Base-by-base conservation (phyloP, 2,329 filamentous ascomycete genomes). In the Arthrobotrys pseudoclavata region DNA sequence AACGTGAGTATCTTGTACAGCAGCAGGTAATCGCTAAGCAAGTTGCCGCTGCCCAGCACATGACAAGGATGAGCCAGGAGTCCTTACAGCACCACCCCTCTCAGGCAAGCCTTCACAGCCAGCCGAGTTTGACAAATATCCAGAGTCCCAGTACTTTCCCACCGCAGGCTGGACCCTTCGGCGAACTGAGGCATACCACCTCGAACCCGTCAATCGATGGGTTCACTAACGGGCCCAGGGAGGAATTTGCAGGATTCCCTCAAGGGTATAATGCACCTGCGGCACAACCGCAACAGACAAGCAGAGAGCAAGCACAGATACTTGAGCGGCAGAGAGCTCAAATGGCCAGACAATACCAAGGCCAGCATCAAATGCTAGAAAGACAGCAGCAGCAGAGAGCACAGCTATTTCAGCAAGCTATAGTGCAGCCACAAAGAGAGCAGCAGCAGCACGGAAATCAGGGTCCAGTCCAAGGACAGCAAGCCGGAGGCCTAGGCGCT, bases 101-200 rank as follows among this genome's bases (percentile, higher is more conserved):
- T 82, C 93, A 93, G 7, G 95, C 98, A 81, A 98, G 95, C 82
- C 87, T 99, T 75, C 96, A 99, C 82, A 97, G 94, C 83, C 96
- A 99, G 84, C 95, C 95, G 22, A 98, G 95, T 84, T 97, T 96
- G 83, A 93, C 95, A 18, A 97, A 92, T 84, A 96, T 99, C 80
- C 80, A 82, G 52, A 80, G 79, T 34, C 81, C 81, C 1, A 69
- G 79, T n/a, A 75, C 74, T 15, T 81, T 81, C 57, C 80, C 81
- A 50, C 79, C 76, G 29, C 79, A 81, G 29, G 68, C 80, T 22
- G 80, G 80, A 26, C 70, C 78, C 10, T 76, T 82, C 24, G n/a
- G 75, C 20, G 75, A 71, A 22, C 62, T 78, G 9, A 72, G 75
- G 62, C 68, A 68, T 12, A 72, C 69, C 7, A 72, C 75, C 6